Base-by-base conservation (phyloP, 2,329 filamentous ascomycete species). In the Alternaria metachromatica region DNA sequence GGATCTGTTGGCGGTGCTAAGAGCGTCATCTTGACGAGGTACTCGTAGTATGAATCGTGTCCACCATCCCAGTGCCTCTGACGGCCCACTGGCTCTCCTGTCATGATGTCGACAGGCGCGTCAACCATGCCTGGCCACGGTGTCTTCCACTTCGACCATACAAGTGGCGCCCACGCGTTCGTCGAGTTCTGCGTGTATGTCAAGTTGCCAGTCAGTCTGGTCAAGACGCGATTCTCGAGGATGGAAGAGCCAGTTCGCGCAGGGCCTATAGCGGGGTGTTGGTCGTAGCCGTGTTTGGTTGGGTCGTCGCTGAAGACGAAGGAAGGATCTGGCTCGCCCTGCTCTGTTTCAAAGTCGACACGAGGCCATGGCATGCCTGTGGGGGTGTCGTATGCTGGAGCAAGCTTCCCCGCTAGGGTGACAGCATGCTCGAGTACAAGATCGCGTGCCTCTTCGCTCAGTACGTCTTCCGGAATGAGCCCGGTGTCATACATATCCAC, bases 361-460 rank as follows among this genome's bases (percentile, higher is more conserved):
- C 80, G 80, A 9, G 82, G 82, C 80, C 80, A 84, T 15, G 81
- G 77, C 78, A 82, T 76, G 20, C 81, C 80, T 3, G 80, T 80
- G 4, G 80, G 79, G 9, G 79, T 80, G 55, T 81, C 76, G 62
- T 80, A 82, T 3, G 78, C 79, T 7, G 80, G 80, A 5, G 72
- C 78, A 8, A 82, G 75, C 51, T 78, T 77, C 57, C 75, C 67
- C 20, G 78, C 80, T 12, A 82, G 71, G 13, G 71, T 70, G 13
- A 80, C 68, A n/a, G 81, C 79, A 62, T 82, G 78, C 41, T 72
- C 60, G 6, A 82, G 75, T 23, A 82, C 71, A 11, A 68, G 57
- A 41, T 78, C 70, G 56, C 80, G 75, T 23, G 76, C 73, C 48
- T 75, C 74, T 45, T 62, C 55, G 7, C 68, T 66, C 23, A 82